These are phyloP conservation scores for Entamoeba histolytica DNA, from an alignment of 208 protist species.

Conservation along the genomic window DNA sequence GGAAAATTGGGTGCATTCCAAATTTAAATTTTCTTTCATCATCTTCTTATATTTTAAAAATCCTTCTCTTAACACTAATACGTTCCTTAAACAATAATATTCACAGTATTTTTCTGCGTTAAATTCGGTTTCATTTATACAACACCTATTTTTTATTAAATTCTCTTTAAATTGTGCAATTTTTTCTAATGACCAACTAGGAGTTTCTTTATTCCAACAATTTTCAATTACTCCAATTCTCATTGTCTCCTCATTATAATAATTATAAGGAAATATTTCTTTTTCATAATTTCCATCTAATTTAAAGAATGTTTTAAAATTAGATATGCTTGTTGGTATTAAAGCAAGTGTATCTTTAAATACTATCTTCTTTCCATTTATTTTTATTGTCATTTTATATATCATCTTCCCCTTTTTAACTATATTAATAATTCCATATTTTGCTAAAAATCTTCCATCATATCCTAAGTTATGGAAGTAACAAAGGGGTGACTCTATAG, in stretches of 20 bases:
- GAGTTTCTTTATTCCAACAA: neutral
- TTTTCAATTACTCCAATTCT: neutral
- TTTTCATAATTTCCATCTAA: neutral
- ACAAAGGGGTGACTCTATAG: neutral
- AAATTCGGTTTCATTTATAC: too few species aligned
- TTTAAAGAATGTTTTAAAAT: neutral
- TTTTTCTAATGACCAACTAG: too few species aligned
- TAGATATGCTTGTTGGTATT: neutral
- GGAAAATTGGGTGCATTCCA: too few species aligned
- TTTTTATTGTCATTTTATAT: too few species aligned
- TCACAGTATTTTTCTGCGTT: too few species aligned
- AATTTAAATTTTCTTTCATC: too few species aligned
- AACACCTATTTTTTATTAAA: too few species aligned
- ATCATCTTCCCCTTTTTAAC: too few species aligned
- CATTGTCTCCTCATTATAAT: neutral
- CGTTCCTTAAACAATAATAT: too few species aligned
- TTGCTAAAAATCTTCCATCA: neutral
- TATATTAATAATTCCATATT: neutral
- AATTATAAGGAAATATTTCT: neutral
- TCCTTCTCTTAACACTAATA: too few species aligned
- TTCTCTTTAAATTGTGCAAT: too few species aligned
- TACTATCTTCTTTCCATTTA: neutral
- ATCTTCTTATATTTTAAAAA: too few species aligned
- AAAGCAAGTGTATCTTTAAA: neutral
- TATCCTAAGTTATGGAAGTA: neutral